phyloP scores from a whole-genome alignment of 768 basidiomycete genomes.

The Auriscalpium orientale region DNA sequence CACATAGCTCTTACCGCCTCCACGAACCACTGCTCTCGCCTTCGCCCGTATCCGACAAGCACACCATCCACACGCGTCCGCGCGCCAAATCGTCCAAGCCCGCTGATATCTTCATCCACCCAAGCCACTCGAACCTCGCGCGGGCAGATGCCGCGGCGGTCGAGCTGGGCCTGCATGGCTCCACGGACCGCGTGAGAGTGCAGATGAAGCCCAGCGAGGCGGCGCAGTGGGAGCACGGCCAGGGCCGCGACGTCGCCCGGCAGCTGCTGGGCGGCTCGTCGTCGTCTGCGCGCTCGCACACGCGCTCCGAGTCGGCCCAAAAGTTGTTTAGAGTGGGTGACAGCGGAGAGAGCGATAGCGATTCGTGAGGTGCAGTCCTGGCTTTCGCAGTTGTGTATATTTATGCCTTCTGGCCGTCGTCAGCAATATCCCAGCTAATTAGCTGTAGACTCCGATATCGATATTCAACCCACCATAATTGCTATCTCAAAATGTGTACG shows the following conservation, averaged over 20 bases:
- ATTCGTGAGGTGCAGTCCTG: neutral
- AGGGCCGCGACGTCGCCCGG: constrained; percentile 43
- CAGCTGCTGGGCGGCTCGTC: constrained; percentile 29
- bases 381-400: too few species aligned
- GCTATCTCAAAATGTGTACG: too few species aligned
- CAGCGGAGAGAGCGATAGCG: constrained; percentile 9
- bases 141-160: constrained; percentile 58
- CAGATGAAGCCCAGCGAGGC: constrained; percentile 29
- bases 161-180: constrained; percentile 42
- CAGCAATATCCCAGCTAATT: too few species aligned
- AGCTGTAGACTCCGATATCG: too few species aligned
- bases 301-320: constrained; percentile 6
- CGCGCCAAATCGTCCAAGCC: constrained; percentile 45
- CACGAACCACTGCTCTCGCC: constrained; percentile 1
- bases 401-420: too few species aligned
- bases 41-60: neutral
- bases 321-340: constrained; percentile 10
- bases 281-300: neutral
- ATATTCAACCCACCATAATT: too few species aligned
- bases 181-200: constrained; percentile 40
- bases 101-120: constrained; percentile 51
- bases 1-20: neutral
- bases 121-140: constrained; percentile 52
- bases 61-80: constrained; percentile 24
- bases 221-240: constrained; percentile 41